Evolutionary conservation across 768 basidiomycete species (phyloP), one percentile per base, ranked within the genome.

Genomic region (Pleurotus eryngii): DNA sequence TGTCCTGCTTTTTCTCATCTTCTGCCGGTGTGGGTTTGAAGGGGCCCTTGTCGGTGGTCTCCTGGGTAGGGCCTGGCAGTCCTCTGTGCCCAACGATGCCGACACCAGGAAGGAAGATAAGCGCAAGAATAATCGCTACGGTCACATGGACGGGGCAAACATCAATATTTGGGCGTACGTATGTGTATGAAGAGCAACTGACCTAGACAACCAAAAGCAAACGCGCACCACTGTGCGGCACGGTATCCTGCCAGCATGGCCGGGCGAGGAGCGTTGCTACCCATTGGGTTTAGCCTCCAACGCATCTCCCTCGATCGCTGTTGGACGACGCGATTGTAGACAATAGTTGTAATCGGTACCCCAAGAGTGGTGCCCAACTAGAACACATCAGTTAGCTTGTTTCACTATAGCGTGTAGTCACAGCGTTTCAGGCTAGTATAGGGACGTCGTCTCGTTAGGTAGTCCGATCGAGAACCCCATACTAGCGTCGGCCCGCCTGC

Each of bases 321-420:
- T 5, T 57, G 55, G n/a, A 78, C 69, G n/a, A 76, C 74, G 2
- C 69, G 61, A 60, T 84, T 75, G 63, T 77, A 81, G 54, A 83
- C 80, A 49, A 85, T 82, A 18, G 84, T 85, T 18, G 78, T 74
- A 26, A 85, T 70, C 27, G 85, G 79, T 12, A 86, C 68, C 22
- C 84, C 85, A 55, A 86, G 74, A 12, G 81, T 73, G 0, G 77
- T 75, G 7, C 84, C 85, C 24, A 85, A 66, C 82, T 83, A 58
- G n/a, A 17, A 35, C 18, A 3, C 30, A 35, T 35, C 30, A 35
- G 9, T 35, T 11, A 35, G 30, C 30, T 35, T 35, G 30, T 11
- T 35, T 9, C 30, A 35, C 30, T 35, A 11, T 35, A 35, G 30
- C 30, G 8, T 35, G 11, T 35, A 35, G 30, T 35, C 30, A 35